Percentiles rank a stretch among this genome's conserved stretches.
Evolutionary conservation across 1,284 basidiomycete genomes (phyloP).

Genomic region (Cutaneotrichosporon sp.): DNA sequence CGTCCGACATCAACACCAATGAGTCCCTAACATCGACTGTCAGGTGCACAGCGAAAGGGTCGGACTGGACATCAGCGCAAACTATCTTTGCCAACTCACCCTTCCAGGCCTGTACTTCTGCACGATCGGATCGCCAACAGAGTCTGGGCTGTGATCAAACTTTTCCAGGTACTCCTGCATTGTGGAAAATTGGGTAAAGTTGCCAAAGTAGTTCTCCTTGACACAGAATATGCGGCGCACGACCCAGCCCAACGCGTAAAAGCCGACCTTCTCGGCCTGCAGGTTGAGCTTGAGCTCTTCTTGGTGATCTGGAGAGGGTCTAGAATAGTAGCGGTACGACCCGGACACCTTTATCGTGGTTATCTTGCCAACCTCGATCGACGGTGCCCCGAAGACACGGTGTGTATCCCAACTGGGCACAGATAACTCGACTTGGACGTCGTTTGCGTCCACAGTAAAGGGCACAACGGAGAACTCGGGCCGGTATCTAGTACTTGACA

Average conservation of each 20-base stretch:
- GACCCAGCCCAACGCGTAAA: conserved; percentile 76
- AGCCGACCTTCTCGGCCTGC: conserved; percentile 53
- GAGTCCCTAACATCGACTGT: conserved; percentile 56
- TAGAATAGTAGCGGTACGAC: conserved; percentile 67
- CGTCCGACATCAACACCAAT: conserved; percentile 63
- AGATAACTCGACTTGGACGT: conserved; percentile 58
- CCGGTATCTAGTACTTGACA: conserved; percentile 67
- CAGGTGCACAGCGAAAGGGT: conserved; percentile 70
- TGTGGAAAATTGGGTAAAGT: conserved; percentile 84
- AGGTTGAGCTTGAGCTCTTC: conserved; percentile 66
- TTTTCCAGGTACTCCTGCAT: conserved; percentile 74
- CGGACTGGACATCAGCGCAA: conserved; percentile 54
- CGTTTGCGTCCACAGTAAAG: conserved; percentile 61
- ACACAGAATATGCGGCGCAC: conserved; percentile 79
- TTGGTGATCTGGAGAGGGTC: conserved; percentile 62
- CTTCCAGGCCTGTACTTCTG: conserved; percentile 69
- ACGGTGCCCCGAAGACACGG: conserved; percentile 56
- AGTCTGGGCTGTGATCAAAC: conserved; percentile 54
- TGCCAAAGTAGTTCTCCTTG: conserved; percentile 85
- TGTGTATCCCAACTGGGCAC: conserved; percentile 86
- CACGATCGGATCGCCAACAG: conserved; percentile 69
- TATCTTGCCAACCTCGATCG: conserved; percentile 57
- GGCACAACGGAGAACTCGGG: conserved; percentile 64
- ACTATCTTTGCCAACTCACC: conserved; percentile 52
- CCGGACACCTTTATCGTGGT: conserved; percentile 59